Evolutionary conservation across 306 rosid species (phyloP), one percentile per base, ranked within the genome.

Genomic region (Cajanus cajan): DNA sequence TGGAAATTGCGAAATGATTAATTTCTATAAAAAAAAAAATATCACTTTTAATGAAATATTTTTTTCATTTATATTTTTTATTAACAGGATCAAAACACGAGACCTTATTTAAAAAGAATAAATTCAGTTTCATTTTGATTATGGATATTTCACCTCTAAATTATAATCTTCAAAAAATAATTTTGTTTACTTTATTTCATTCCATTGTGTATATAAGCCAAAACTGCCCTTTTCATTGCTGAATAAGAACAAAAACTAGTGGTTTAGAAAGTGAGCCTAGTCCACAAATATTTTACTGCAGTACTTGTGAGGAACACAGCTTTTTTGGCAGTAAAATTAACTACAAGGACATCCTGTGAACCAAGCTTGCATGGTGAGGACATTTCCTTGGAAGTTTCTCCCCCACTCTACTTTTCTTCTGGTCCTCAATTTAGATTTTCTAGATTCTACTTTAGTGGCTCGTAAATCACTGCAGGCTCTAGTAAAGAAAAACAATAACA

Each of bases 301-400:
- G 25, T 34, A 50, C 8, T n/a, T 6, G 3, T 3, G 69, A 7
- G 50, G 15, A 48, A 62, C 48, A 4, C 59, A 59, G 2, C 16
- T 59, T 74, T 25, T 24, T 15, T 8, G 4, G 41, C 69, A 2
- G 79, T 74, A 74, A 74, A 76, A 18, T 64, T 50, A 64, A 21
- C 65, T 22, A 14, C 28, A 63, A 18, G 36, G 54, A 45, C 71
- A 6, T 25, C 52, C 5, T 41, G 69, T 58, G 69, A 73, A 40
- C 54, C 55, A 4, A 40, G 39, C 28, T 21, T 55, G 47, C 41
- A 55, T 12, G 14, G 34, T 36, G 7, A 55, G 33, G 78, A 15
- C 40, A 55, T 15, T 22, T 15, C 50, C 57, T 73, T 55, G 28
- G 50, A 73, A 55, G 21, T 57, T 61, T 61, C 43, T 61, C 16